These are phyloP conservation scores for Diplocarpon mali DNA, from an alignment of 2,329 filamentous ascomycete species.

Conservation along the genomic window DNA sequence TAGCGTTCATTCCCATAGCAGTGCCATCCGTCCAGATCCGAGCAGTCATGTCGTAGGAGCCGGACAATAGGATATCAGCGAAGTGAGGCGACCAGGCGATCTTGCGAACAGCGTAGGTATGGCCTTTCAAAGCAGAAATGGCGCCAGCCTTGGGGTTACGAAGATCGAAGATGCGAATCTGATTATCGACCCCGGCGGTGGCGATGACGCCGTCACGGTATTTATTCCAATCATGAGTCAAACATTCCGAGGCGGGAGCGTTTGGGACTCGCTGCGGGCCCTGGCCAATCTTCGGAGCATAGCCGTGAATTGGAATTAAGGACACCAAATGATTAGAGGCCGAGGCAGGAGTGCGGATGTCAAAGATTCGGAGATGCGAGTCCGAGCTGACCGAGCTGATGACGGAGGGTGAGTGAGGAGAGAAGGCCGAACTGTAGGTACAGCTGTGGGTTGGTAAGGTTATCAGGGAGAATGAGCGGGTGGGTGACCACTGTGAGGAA, in stretches of 20 bases:
- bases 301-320: conserved; percentile 72
- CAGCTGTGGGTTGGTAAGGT: conserved; percentile 88
- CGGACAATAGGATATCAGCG: conserved; percentile 75
- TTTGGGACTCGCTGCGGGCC: conserved; percentile 21
- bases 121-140: conserved; percentile 63
- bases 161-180: conserved; percentile 85
- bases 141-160: conserved; percentile 65
- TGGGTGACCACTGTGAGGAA: conserved; percentile 63
- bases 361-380: conserved; percentile 80
- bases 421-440: conserved; percentile 88
- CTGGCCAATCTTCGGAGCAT: conserved; percentile 28
- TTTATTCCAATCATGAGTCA: conserved; percentile 99
- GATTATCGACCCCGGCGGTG: conserved; percentile 77
- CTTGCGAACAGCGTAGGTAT: conserved; percentile 81
- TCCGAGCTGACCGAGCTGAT: conserved; percentile 84
- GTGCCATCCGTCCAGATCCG: conserved; percentile 78
- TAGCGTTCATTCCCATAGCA: conserved; percentile 31
- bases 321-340: conserved; percentile 80
- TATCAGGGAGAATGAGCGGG: conserved; percentile 59
- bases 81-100: conserved; percentile 90
- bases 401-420: conserved; percentile 74
- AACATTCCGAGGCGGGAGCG: conserved; percentile 48
- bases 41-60: conserved; percentile 97
- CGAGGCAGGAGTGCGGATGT: conserved; percentile 75
- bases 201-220: conserved; percentile 79